Conservation (phyloP, 2,329 filamentous ascomycete species). For the Dactylonectria estremocensis region DNA sequence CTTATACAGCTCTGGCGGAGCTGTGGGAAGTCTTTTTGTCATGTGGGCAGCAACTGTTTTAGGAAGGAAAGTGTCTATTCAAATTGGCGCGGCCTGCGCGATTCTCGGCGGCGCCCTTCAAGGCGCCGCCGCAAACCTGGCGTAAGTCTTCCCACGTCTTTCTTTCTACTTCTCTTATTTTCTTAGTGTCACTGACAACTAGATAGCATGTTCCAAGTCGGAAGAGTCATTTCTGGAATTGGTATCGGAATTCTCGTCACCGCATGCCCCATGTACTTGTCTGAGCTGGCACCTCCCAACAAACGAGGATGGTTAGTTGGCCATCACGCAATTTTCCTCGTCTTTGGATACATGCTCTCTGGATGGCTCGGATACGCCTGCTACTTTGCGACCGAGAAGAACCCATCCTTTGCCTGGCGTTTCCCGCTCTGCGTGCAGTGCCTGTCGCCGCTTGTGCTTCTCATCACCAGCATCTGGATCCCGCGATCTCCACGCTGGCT, state of each 20-base stretch:
- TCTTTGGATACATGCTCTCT: conserved; percentile 62
- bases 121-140: conserved; percentile 60
- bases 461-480: conserved; percentile 54
- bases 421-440: conserved; percentile 61
- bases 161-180: too few species aligned
- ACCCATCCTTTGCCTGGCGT: conserved; percentile 57
- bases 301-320: conserved; percentile 66
- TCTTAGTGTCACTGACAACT: neutral
- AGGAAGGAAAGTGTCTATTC: conserved; percentile 62
- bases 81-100: conserved; percentile 60
- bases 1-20: conserved; percentile 64
- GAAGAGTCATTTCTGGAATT: conserved; percentile 62
- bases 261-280: conserved; percentile 55
- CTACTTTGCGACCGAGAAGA: conserved; percentile 51
- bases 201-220: conserved; percentile 57
- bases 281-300: conserved; percentile 53
- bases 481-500: conserved; percentile 65
- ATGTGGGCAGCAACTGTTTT: conserved; percentile 64
- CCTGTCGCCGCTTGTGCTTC: conserved; percentile 55
- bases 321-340: conserved; percentile 63
- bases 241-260: conserved; percentile 57
- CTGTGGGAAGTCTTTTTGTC: conserved; percentile 62
- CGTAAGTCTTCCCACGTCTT: conserved; percentile 44
- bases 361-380: conserved; percentile 56
- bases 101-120: conserved; percentile 64